Evolutionary conservation across 106 monocot species (phyloP), one percentile per base, ranked within the genome.

Genomic region (Dendrobium nobile): DNA sequence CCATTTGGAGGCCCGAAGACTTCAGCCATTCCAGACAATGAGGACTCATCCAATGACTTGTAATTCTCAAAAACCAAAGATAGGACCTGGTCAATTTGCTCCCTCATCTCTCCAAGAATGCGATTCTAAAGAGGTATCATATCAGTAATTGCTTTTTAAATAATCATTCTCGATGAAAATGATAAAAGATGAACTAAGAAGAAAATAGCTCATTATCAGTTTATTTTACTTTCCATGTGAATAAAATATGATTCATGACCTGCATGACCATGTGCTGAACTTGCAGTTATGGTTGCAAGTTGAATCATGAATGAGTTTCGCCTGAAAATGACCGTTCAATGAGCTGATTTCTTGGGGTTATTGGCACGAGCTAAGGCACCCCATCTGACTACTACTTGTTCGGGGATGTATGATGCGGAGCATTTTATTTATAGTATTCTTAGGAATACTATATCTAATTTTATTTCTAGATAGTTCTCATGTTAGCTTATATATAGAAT

Each of bases 1-100:
- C 95, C 92, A 85, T 75, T 90, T 45, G 92, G 77, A 77, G 92
- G 83, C 59, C 78, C 81, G 58, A 92, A 90, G 45, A 83, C 83
- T 79, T 92, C 95, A 68, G 78, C 77, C 79, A 95, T 73, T 51
- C 95, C 95, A 7, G 87, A 92, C 10, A 84, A 70, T 75, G 83
- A 73, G 7, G 90, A 88, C 65, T 95, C 95, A 84, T 95, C 92
- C 74, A 95, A 79, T 41, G 92, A 92, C 75, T 95, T 95, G 85
- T 95, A 95, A 72, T 95, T 95, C 77, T 95, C 95, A 83, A 95
- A 95, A 67, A 87, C 88, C 81, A 83, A 73, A 5, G 90, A 82
- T 17, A 95, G 59, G 78, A 89, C 77, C 72, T 92, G 88, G 73
- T 89, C 92, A 75, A 90, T 84, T 59, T 90, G 90, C 73, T 95